Percentiles rank a stretch among this genome's conserved stretches.
Conservation (phyloP, 495 filamentous ascomycete genomes). For the Penicillium cinerascens region DNA sequence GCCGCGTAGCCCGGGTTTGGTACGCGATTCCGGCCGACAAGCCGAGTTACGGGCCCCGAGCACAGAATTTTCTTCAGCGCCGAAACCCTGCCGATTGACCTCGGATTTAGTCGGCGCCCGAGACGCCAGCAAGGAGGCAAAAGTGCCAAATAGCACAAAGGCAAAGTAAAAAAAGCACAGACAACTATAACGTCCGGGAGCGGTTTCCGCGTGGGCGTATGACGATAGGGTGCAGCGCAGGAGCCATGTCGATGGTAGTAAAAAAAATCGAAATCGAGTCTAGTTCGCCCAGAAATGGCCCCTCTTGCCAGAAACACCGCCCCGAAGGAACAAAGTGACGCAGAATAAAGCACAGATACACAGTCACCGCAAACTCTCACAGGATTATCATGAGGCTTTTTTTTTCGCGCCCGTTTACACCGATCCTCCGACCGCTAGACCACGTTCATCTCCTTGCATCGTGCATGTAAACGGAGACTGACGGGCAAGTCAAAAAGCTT, state of each 20-base stretch:
- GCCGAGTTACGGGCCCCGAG: neutral
- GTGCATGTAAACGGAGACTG: conserved; percentile 3
- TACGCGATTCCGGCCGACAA: conserved; percentile 17
- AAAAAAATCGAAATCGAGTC: neutral
- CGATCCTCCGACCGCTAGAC: conserved; percentile 1
- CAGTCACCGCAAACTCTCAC: neutral
- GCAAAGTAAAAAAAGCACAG: neutral
- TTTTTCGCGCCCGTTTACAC: neutral
- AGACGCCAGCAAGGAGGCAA: neutral
- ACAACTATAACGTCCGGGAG: neutral
- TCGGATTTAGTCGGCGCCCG: neutral
- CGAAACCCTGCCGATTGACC: neutral
- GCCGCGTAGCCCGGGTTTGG: conserved; percentile 14
- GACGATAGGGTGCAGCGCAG: neutral
- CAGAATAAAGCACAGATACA: neutral
- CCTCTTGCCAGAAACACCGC: conserved; percentile 4
- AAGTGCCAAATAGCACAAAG: neutral
- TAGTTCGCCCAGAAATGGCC: neutral
- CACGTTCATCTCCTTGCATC: conserved; percentile 27
- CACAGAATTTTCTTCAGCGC: neutral
- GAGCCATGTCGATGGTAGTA: neutral
- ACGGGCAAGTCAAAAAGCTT: conserved; percentile 7
- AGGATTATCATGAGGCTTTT: neutral
- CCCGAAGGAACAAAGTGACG: neutral
- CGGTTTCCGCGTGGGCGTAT: neutral